Base-by-base conservation (phyloP, 75 land plant genomes). In the Azolla pinnata region DNA sequence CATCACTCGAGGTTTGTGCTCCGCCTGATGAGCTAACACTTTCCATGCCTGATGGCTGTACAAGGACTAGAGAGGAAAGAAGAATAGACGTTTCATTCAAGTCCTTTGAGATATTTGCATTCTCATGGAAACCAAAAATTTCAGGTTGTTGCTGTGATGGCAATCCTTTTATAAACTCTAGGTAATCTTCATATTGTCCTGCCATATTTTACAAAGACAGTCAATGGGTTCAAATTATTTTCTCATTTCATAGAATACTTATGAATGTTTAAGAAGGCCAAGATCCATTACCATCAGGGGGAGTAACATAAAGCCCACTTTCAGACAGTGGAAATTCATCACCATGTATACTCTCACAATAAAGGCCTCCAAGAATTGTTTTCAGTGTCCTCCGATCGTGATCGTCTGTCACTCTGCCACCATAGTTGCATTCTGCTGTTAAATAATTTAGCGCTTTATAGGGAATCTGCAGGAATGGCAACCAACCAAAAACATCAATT, bases 101-200 rank as follows among this genome's bases (percentile, higher is more conserved):
- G 35, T 67, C 70, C 52, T 67, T 67, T 8, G 62, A 45, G 26
- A 67, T 67, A n/a, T 54, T 57, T 5, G 70, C 70, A 51, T 67
- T 67, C 31, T 67, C 70, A 59, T 67, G 70, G 33, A 67, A 67
- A 14, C 70, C 70, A 60, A 59, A 67, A 4, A 67, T 40, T 21
- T 67, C 70, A 25, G 70, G 70, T 18, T 65, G 51, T 31, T 68
- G 70, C 33, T 67, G 70, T 2, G 29, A 12, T 24, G 70, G 55
- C 18, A 67, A 33, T 24, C 24, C 24, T 38, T 60, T 67, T 0
- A 67, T 59, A 23, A 59, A 67, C 42, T 67, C 70, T 31, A 67
- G 61, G 62, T 26, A 67, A 29, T 21, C 29, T 20, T 67, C 62
- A 46, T 67, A 67, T 16, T 57, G 14, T 4, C 70, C 70, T 67